Evolutionary conservation across 768 basidiomycete species (phyloP), one percentile per base, ranked within the genome.

Genomic region (Amanita subjunquillea): DNA sequence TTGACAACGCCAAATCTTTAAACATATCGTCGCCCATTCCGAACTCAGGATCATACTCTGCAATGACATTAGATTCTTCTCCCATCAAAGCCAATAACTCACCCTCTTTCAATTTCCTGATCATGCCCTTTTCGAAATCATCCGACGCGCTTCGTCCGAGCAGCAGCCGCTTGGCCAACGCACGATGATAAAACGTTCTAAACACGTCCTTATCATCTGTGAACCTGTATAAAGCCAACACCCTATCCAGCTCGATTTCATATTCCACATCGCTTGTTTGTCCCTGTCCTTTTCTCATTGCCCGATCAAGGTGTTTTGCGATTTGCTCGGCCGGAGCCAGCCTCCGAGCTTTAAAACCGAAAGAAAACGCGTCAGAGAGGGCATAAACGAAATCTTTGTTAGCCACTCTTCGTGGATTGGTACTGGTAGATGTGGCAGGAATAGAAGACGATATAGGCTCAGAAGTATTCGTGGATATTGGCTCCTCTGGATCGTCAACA

Each of bases 1-100:
- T 67, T 1, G 91, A 94, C 15, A 91, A 69, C 0, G 80, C 78
- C 3, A 95, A 70, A 61, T 95, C 93, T 55, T 83, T 92, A 72
- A 97, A 95, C 95, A 98, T 95, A 38, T 91, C 82, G 59, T 92
- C 90, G 47, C 92, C 91, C 70, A 87, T 87, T 6, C 86, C 88
- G 61, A 98, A 98, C 55, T 95, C 93, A 9, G 93, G 87, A 63
- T 98, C 96, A 60, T 94, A 95, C 49, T 86, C 95, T 95, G 60
- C 43, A 42, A 51, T 23, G 17, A 20, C 17, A 13, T 15, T 6
- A 17, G 42, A 2, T 12, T 17, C 22, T 17, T 25, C 29, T n/a
- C 48, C 29, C 6, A 12, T 3, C 30, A 41, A 23, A 12, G 23
- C 17, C 56, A 42, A 22, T 30, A 30, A 66, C 72, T 42, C 41